Percentiles rank a stretch among this genome's conserved stretches.
These are phyloP conservation scores for Hypomyces rosellus DNA, from an alignment of 2,329 filamentous ascomycete species.

Conservation along the genomic window DNA sequence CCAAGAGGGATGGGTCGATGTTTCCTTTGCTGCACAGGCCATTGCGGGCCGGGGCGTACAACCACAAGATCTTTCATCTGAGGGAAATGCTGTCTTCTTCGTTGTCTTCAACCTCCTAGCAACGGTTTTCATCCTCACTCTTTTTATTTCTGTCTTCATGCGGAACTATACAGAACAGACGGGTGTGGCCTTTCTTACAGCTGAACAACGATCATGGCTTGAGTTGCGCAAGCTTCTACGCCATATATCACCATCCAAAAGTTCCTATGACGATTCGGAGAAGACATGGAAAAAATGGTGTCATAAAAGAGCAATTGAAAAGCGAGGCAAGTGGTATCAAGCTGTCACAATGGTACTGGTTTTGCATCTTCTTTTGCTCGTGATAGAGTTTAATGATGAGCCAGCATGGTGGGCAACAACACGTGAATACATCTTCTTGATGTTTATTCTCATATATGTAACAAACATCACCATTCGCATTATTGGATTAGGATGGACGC, in stretches of 20 bases:
- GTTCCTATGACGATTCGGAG: conserved; percentile 71
- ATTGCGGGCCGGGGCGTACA: conserved; percentile 74
- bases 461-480: conserved; percentile 79
- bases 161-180: conserved; percentile 99
- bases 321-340: conserved; percentile 86
- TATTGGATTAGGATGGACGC: conserved; percentile 81
- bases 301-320: conserved; percentile 88
- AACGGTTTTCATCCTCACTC: conserved; percentile 90
- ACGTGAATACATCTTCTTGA: conserved; percentile 71
- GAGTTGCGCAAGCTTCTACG: conserved; percentile 86
- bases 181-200: conserved; percentile 89
- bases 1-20: conserved; percentile 94
- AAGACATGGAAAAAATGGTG: conserved; percentile 87
- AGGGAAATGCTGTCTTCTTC: conserved; percentile 91
- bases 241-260: conserved; percentile 91
- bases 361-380: conserved; percentile 73
- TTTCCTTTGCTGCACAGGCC: conserved; percentile 76
- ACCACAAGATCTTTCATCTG: conserved; percentile 59
- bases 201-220: conserved; percentile 94
- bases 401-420: conserved; percentile 61
- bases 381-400: conserved; percentile 80
- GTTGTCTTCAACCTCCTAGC: conserved; percentile 93
- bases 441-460: conserved; percentile 76
- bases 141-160: conserved; percentile 99
- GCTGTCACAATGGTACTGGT: conserved; percentile 74